These are phyloP conservation scores for Aspergillus persii DNA, from an alignment of 2,329 filamentous ascomycete species.

Conservation along the genomic window DNA sequence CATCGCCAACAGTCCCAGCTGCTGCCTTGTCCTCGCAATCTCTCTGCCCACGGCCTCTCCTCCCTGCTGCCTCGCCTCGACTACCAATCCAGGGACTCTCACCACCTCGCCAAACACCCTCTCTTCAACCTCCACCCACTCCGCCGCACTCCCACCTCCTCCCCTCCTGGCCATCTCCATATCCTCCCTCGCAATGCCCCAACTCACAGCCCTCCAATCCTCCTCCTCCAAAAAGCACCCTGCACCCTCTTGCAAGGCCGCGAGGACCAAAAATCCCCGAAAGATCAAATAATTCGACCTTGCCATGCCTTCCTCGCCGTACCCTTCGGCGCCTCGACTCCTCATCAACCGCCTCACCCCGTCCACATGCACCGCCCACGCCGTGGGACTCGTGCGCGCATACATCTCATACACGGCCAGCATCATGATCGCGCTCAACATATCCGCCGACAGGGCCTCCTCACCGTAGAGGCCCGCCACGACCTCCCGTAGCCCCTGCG, in stretches of 20 bases:
- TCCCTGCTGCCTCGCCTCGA: constrained; percentile 11
- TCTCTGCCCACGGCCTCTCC: not conserved
- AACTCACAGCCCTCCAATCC: constrained; percentile 31
- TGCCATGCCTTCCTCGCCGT: constrained; percentile 28
- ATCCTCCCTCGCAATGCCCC: constrained; percentile 24
- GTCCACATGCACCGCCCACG: constrained; percentile 39
- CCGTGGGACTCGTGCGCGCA: constrained; percentile 33
- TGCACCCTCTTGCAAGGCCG: constrained; percentile 31
- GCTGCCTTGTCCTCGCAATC: not conserved
- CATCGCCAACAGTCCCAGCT: not conserved
- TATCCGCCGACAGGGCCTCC: constrained; percentile 30
- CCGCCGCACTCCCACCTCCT: constrained; percentile 21
- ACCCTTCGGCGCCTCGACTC: constrained; percentile 29
- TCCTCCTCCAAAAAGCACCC: constrained; percentile 37
- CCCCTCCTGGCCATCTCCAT: constrained; percentile 21
- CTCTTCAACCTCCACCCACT: constrained; percentile 23
- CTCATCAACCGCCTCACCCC: constrained; percentile 37
- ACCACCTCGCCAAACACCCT: constrained; percentile 25
- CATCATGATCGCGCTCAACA: constrained; percentile 37
- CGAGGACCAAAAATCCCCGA: constrained; percentile 37
- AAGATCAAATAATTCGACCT: constrained; percentile 38
- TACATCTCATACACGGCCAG: constrained; percentile 43
- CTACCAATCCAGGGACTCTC: constrained; percentile 26
- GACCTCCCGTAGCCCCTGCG: constrained; percentile 30
- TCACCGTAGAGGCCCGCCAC: constrained; percentile 26